phyloP scores from a whole-genome alignment of 2,329 filamentous ascomycete species.

The Calycina marina region DNA sequence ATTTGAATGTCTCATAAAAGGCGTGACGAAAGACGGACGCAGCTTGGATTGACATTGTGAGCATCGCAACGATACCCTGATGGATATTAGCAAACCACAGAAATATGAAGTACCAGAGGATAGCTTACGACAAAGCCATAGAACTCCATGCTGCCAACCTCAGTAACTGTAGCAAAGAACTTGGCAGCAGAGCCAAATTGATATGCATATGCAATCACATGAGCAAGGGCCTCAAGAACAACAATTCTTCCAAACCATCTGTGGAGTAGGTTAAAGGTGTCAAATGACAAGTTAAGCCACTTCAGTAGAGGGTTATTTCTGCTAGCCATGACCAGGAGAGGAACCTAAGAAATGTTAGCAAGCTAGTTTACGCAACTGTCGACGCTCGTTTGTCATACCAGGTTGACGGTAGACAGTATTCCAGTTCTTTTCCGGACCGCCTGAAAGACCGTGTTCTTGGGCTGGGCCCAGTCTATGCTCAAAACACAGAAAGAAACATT shows the following conservation, averaged over 20 bases:
- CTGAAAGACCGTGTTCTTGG: slow-evolving; percentile 29
- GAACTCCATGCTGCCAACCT: slow-evolving; percentile 26
- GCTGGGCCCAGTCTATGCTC: slow-evolving; percentile 42
- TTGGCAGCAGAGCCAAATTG: slow-evolving; percentile 35
- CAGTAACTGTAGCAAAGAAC: slow-evolving; percentile 22
- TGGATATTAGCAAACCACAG: slow-evolving; percentile 5
- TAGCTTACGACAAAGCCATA: slow-evolving; percentile 48
- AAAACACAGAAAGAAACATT: slow-evolving; percentile 68
- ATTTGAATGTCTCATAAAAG: slow-evolving; percentile 66
- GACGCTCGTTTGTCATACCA: too few species aligned
- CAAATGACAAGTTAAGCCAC: slow-evolving; percentile 60
- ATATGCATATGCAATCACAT: slow-evolving; percentile 43
- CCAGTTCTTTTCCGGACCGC: slow-evolving; percentile 55
- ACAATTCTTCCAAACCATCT: slow-evolving; percentile 70
- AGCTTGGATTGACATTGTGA: slow-evolving; percentile 53
- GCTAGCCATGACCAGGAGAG: slow-evolving; percentile 58
- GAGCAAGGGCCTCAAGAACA: slow-evolving; percentile 51
- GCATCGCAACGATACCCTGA: slow-evolving; percentile 41
- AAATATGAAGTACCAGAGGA: background rate
- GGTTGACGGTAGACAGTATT: slow-evolving; percentile 57
- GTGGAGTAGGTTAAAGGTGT: slow-evolving; percentile 71
- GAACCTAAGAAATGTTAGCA: slow-evolving; percentile 27
- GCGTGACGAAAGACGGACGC: slow-evolving; percentile 59
- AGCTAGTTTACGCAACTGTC: too few species aligned
- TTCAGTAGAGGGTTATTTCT: slow-evolving; percentile 67